phyloP scores from a whole-genome alignment of 306 rosid genomes.

The Begonia loranthoides region DNA sequence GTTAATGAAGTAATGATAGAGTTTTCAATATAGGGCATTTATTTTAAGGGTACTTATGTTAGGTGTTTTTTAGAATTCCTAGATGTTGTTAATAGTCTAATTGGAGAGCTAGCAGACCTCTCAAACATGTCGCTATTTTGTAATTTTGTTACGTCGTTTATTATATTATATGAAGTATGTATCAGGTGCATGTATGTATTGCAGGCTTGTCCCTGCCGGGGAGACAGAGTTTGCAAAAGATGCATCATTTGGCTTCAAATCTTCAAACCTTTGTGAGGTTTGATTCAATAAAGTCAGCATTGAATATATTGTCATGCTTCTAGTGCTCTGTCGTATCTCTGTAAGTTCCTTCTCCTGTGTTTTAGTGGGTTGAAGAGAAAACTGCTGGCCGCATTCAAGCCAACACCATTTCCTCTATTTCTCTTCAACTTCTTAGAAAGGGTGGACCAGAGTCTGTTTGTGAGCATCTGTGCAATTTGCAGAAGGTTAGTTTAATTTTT shows the following conservation, averaged over 20 bases:
- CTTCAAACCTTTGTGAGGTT: conserved; percentile 92
- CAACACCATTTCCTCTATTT: conserved; percentile 46
- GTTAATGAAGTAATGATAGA: conserved; percentile 10
- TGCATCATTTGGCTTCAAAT: conserved; percentile 89
- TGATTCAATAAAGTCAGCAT: conserved; percentile 5
- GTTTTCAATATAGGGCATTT: no score
- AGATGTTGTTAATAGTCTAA: no score
- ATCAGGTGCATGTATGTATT: no score
- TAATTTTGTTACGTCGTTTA: no score
- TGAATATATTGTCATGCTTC: not conserved
- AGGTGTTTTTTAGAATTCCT: no score
- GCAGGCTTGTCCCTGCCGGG: conserved; percentile 87
- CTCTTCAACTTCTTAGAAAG: conserved; percentile 71
- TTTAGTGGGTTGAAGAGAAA: conserved; percentile 94
- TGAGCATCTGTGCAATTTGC: conserved; percentile 54
- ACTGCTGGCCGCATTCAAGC: conserved; percentile 62
- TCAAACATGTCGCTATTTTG: no score
- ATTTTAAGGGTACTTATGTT: no score
- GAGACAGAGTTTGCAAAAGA: conserved; percentile 92
- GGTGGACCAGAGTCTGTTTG: conserved; percentile 88
- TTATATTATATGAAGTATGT: no score
- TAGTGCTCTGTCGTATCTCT: conserved; percentile 5
- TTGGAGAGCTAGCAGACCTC: no score
- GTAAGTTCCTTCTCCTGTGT: conserved; percentile 13
- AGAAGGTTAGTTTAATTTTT: conserved; percentile 51